Evolutionary conservation across 83 land plant genomes (phyloP), one percentile per base, ranked within the genome.

Genomic region (Picea engelmannii): DNA sequence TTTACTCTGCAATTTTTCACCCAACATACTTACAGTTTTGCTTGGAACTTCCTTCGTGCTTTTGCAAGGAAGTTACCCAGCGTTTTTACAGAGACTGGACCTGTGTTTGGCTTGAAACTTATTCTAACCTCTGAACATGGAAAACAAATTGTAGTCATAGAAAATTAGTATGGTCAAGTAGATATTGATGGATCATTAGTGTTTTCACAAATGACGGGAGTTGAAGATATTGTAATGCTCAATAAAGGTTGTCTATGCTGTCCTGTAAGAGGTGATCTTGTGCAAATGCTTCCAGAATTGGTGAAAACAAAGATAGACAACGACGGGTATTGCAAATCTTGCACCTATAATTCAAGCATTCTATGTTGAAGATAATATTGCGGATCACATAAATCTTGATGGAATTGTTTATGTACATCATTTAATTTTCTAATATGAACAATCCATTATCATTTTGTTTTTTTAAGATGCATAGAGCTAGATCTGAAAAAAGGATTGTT

Each of bases 291-390:
- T 25, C 62, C 85, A 74, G 88, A 96, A 80, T 85, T 96, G 76
- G 89, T 87, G 20, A 89, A 83, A 87, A 93, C 87, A 47, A 93
- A 89, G 76, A 78, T 89, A 52, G 99, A 98, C 95, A 85, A 96
- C 99, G 13, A 96, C 99, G 77, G 98, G 99, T 96, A 95, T 95
- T 75, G 96, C 99, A 67, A 96, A 96, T 81, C 99, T 98, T 40
- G 91, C 89, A 66, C 98, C 99, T 44, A 95, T 96, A 44, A 95
- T 96, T 62, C 95, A 96, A 79, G 93, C 98, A 47, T 96, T 96
- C 78, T 95, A 91, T 79, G 69, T 88, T 62, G 98, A 96, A 86
- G 96, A 96, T 77, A 66, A 91, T 42, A 89, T 96, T 78, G 90
- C 92, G 68, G 85, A 85, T 12, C 86, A 92, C 86, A 91, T 93